These are phyloP conservation scores for Blastobotrys chiropterorum DNA, from an alignment of 805 yeast genomes.

Conservation along the genomic window DNA sequence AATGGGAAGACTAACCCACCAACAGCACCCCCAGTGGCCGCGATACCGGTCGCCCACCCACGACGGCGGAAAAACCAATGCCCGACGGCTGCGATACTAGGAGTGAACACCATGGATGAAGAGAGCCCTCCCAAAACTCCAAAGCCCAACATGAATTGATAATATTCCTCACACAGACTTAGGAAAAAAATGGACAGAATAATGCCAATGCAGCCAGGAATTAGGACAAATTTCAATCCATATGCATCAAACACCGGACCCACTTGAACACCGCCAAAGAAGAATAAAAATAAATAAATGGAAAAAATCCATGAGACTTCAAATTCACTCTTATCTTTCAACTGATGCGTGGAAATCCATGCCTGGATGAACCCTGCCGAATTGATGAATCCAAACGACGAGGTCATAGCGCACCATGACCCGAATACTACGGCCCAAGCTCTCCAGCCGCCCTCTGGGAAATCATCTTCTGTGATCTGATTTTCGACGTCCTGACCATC, in stretches of 20 bases:
- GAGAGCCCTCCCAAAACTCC: conserved; percentile 46
- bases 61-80: conserved; percentile 57
- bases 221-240: conserved; percentile 44
- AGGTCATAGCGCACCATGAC: conserved; percentile 50
- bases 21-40: conserved; percentile 59
- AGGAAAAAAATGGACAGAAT: conserved; percentile 47
- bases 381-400: conserved; percentile 60
- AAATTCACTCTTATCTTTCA: conserved; percentile 40
- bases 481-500: neutral
- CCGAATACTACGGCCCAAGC: conserved; percentile 55
- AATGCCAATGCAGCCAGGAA: conserved; percentile 40
- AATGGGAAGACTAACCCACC: conserved; percentile 63
- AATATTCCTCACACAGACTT: conserved; percentile 44
- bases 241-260: conserved; percentile 53
- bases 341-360: conserved; percentile 48
- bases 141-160: conserved; percentile 55
- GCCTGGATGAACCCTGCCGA: conserved; percentile 64
- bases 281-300: conserved; percentile 32
- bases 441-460: conserved; percentile 48
- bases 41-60: conserved; percentile 56
- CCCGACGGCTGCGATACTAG: conserved; percentile 48
- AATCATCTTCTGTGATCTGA: conserved; percentile 8
- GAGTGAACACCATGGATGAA: conserved; percentile 41
- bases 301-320: conserved; percentile 65
- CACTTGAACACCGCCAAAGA: conserved; percentile 41